These are phyloP conservation scores for Chernovozyma aurita DNA, from an alignment of 1,139 yeast species.

Conservation along the genomic window DNA sequence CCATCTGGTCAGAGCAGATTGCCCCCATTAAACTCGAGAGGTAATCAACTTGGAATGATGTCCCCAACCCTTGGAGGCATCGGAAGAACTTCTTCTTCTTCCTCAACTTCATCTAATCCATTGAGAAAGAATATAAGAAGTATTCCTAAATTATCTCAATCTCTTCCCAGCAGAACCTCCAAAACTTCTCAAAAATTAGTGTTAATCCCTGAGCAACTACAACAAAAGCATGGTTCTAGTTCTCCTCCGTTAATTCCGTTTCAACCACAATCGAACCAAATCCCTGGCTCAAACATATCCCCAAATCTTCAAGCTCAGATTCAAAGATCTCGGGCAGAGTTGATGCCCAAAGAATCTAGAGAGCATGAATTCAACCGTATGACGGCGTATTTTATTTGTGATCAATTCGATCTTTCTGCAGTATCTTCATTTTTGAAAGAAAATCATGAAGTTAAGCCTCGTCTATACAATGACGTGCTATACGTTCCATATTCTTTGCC, in stretches of 20 bases:
- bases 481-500: conserved; percentile 91
- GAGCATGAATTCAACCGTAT: conserved; percentile 74
- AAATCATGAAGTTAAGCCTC: conserved; percentile 77
- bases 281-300: conserved; percentile 6
- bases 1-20: conserved; percentile 70
- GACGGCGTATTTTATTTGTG: conserved; percentile 87
- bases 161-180: conserved; percentile 81
- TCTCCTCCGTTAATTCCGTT: conserved; percentile 15
- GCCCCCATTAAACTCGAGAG: conserved; percentile 18
- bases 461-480: conserved; percentile 84
- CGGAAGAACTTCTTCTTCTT: conserved; percentile 7
- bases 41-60: conserved; percentile 1
- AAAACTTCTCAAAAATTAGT: conserved; percentile 84
- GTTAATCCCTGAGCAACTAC: conserved; percentile 68
- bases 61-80: neutral
- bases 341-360: conserved; percentile 61
- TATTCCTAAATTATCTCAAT: conserved; percentile 57
- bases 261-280: conserved; percentile 3
- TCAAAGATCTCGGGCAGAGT: conserved; percentile 62
- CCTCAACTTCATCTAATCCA: conserved; percentile 9
- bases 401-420: conserved; percentile 63
- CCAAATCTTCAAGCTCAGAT: conserved; percentile 30
- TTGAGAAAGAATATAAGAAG: conserved; percentile 29
- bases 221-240: conserved; percentile 9
- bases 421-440: conserved; percentile 61